Conservation (phyloP, 2,329 filamentous ascomycete genomes). For the Fonsecaea multimorphosa region DNA sequence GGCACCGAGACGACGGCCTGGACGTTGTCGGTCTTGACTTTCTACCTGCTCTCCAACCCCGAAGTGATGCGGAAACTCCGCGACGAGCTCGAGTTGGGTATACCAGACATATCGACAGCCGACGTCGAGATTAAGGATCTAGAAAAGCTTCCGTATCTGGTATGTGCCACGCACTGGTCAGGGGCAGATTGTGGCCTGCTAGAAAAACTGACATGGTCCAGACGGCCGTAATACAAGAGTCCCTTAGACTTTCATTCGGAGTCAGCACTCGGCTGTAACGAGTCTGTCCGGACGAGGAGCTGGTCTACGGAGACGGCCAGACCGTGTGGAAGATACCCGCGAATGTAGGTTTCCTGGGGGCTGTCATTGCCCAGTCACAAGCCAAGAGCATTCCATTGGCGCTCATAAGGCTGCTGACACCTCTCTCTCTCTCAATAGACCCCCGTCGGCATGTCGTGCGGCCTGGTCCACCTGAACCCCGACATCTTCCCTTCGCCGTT, state of each 20-base stretch:
- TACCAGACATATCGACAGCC: slow-evolving; percentile 5
- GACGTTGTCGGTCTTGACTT: slow-evolving; percentile 21
- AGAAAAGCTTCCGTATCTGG: slow-evolving; percentile 8
- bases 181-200: not conserved
- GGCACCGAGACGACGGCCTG: slow-evolving; percentile 45
- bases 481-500: slow-evolving; percentile 46
- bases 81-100: slow-evolving; percentile 28
- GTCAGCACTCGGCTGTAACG: slow-evolving; percentile 11
- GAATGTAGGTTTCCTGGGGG: not conserved
- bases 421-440: not conserved
- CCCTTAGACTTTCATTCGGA: slow-evolving; percentile 3
- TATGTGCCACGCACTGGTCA: not conserved
- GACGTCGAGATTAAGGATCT: slow-evolving; percentile 1
- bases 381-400: not conserved
- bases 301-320: slow-evolving; percentile 5
- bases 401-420: not conserved
- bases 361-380: not conserved
- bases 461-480: slow-evolving; percentile 41
- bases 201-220: not conserved
- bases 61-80: slow-evolving; percentile 20
- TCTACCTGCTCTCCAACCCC: slow-evolving; percentile 17
- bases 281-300: slow-evolving; percentile 8
- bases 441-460: slow-evolving; percentile 31
- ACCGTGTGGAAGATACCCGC: slow-evolving; percentile 1
- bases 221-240: slow-evolving; percentile 12